phyloP scores from a whole-genome alignment of 2,329 filamentous ascomycete species.

The Aspergillus sp. region DNA sequence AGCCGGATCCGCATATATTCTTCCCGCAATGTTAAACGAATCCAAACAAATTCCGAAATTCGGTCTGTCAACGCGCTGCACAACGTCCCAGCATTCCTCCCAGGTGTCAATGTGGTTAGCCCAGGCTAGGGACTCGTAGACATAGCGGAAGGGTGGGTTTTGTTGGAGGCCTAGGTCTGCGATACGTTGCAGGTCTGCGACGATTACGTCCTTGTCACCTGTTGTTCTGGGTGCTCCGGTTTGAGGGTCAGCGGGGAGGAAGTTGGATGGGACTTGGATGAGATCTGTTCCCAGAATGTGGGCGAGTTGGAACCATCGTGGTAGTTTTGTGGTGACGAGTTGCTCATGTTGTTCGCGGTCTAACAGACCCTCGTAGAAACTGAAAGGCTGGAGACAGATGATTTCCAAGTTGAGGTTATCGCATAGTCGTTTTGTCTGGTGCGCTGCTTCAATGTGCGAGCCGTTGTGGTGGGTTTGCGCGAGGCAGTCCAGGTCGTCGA shows the following conservation, averaged over 20 bases:
- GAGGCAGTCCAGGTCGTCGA: conserved; percentile 28
- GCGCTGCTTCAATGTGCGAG: conserved; percentile 19
- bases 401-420: conserved; percentile 24
- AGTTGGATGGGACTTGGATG: conserved; percentile 68
- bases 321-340: conserved; percentile 54
- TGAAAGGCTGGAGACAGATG: conserved; percentile 65
- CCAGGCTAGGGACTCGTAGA: conserved; percentile 68
- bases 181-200: conserved; percentile 56
- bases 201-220: conserved; percentile 50
- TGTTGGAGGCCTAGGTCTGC: conserved; percentile 60
- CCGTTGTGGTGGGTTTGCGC: conserved; percentile 19
- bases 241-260: conserved; percentile 40
- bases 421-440: conserved; percentile 45
- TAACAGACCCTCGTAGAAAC: conserved; percentile 67
- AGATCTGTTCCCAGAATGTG: conserved; percentile 60
- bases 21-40: conserved; percentile 68
- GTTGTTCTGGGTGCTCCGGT: conserved; percentile 39
- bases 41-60: conserved; percentile 75
- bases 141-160: conserved; percentile 56
- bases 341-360: conserved; percentile 53
- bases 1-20: conserved; percentile 64
- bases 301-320: conserved; percentile 63
- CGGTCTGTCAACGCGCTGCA: conserved; percentile 55
- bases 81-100: conserved; percentile 65
- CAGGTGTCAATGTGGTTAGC: conserved; percentile 64